Evolutionary conservation across 768 basidiomycete species (phyloP).

Genomic region (Podaxis rugospora): DNA sequence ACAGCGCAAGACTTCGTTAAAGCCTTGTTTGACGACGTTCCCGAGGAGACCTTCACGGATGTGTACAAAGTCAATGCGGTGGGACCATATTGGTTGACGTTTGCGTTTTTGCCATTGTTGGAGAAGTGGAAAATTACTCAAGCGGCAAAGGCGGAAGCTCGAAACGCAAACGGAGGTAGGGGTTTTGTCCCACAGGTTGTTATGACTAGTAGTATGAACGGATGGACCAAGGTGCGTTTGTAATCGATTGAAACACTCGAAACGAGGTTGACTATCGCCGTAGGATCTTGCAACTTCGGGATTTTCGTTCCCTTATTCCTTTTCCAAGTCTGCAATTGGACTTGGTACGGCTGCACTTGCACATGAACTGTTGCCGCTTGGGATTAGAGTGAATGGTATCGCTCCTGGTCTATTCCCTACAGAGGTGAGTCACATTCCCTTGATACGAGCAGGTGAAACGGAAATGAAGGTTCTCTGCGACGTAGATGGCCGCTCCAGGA

Average conservation of each 20-base stretch:
- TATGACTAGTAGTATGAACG: conserved; percentile 50
- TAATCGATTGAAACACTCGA: neutral
- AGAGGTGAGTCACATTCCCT: conserved; percentile 12
- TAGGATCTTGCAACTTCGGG: conserved; percentile 39
- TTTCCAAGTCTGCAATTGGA: conserved; percentile 44
- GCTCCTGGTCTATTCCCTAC: conserved; percentile 36
- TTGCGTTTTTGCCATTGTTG: conserved; percentile 51
- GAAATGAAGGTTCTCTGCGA: neutral
- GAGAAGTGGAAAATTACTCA: conserved; percentile 37
- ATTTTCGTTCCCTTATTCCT: conserved; percentile 39
- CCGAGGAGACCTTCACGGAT: conserved; percentile 33
- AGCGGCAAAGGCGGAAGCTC: neutral
- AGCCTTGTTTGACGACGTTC: conserved; percentile 33
- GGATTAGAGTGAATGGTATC: conserved; percentile 45
- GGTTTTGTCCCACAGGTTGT: conserved; percentile 43
- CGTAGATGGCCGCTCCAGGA: conserved; percentile 27
- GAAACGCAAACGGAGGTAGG: conserved; percentile 20
- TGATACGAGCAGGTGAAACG: neutral
- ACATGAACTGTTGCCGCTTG: conserved; percentile 42
- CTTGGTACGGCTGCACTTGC: conserved; percentile 42
- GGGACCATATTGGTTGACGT: conserved; percentile 50
- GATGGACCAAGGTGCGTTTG: conserved; percentile 42
- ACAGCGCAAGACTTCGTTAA: conserved; percentile 34
- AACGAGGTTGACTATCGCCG: neutral
- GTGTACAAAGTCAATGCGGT: conserved; percentile 34